Evolutionary conservation across 805 yeast genomes (phyloP).

Genomic region (Ogataea philodendri): DNA sequence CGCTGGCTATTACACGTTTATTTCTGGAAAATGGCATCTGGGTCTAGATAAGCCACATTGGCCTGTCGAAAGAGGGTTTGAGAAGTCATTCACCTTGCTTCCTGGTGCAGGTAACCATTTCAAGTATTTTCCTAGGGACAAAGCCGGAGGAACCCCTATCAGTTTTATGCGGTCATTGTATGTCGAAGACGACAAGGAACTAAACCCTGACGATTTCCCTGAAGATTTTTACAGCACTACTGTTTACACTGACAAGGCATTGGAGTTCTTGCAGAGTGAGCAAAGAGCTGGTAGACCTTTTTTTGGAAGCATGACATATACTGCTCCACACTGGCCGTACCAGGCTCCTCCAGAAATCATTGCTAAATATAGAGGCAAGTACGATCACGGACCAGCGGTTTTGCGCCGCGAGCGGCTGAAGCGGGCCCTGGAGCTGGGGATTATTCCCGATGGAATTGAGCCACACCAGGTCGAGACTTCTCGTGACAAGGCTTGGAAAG

Average conservation of each 20-base stretch:
- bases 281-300: constrained; percentile 47
- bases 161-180: constrained; percentile 41
- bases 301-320: constrained; percentile 52
- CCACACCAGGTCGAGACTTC: constrained; percentile 46
- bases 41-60: constrained; percentile 48
- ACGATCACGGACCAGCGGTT: constrained; percentile 48
- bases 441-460: constrained; percentile 41
- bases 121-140: constrained; percentile 42
- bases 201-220: constrained; percentile 42
- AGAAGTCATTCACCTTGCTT: constrained; percentile 46
- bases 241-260: constrained; percentile 42
- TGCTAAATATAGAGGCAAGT: constrained; percentile 46
- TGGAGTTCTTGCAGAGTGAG: constrained; percentile 36
- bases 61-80: constrained; percentile 51
- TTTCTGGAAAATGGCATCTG: constrained; percentile 63
- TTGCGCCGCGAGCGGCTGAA: constrained; percentile 40
- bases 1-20: constrained; percentile 46
- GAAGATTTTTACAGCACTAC: constrained; percentile 48
- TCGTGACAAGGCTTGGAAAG: constrained; percentile 44
- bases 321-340: constrained; percentile 69
- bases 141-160: constrained; percentile 23
- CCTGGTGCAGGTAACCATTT: constrained; percentile 61
- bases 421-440: constrained; percentile 44
- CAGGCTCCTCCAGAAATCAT: constrained; percentile 54
- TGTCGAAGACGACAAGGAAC: constrained; percentile 37